Percentiles rank a stretch among this genome's conserved stretches.
phyloP scores from a whole-genome alignment of 768 basidiomycete genomes.

The Panaeolus papilionaceus region DNA sequence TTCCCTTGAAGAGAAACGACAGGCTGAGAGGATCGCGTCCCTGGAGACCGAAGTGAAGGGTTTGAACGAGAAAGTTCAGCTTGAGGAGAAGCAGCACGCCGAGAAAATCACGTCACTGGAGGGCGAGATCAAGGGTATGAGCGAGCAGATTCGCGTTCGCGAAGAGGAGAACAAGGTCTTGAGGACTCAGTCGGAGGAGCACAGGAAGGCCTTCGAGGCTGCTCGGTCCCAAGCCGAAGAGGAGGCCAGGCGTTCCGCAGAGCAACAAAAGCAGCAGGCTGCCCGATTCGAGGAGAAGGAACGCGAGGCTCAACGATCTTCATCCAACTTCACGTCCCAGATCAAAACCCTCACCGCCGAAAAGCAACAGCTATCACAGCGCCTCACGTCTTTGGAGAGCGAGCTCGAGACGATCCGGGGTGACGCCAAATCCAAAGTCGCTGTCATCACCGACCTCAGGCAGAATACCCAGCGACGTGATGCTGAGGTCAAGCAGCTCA shows the following conservation, averaged over 20 bases:
- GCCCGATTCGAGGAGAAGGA: slow-evolving; percentile 17
- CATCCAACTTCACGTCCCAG: slow-evolving; percentile 14
- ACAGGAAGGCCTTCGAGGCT: neutral
- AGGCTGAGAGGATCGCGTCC: slow-evolving; percentile 3
- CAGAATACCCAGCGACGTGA: slow-evolving; percentile 16
- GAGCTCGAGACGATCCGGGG: slow-evolving; percentile 18
- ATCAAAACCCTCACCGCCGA: slow-evolving; percentile 16
- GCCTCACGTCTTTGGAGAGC: slow-evolving; percentile 17
- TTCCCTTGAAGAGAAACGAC: neutral
- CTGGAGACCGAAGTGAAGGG: neutral
- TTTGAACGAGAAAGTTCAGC: neutral
- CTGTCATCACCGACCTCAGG: slow-evolving; percentile 19
- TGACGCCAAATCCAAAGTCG: slow-evolving; percentile 20
- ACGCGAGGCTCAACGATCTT: slow-evolving; percentile 6
- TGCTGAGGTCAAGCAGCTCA: slow-evolving; percentile 20
- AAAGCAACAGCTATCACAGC: slow-evolving; percentile 16
- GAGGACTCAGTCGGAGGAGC: slow-evolving; percentile 14
- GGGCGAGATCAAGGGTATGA: slow-evolving; percentile 13
- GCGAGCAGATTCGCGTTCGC: slow-evolving; percentile 16
- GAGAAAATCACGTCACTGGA: slow-evolving; percentile 11
- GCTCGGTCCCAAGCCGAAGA: neutral
- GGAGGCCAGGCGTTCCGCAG: slow-evolving; percentile 8
- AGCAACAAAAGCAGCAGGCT: slow-evolving; percentile 18
- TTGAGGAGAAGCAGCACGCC: neutral
- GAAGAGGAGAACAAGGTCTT: slow-evolving; percentile 19